Conservation (phyloP, 768 basidiomycete species). For the Amanita thiersii region DNA sequence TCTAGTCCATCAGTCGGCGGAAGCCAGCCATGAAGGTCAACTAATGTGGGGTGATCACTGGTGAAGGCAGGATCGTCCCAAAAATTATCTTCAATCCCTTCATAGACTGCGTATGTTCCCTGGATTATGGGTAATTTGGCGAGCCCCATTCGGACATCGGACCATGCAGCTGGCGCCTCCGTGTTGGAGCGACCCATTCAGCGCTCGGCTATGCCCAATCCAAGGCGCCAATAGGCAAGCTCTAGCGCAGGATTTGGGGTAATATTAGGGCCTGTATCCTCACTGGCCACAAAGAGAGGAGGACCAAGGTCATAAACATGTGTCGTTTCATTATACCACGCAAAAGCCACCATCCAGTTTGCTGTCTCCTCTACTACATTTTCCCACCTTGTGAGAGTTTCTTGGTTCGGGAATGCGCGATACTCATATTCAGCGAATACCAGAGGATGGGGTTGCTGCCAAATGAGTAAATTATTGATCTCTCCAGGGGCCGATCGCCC, state of each 20-base stretch:
- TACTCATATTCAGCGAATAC: conserved; percentile 53
- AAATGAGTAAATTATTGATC: conserved; percentile 56
- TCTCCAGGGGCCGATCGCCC: conserved; percentile 51
- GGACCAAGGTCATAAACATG: conserved; percentile 47
- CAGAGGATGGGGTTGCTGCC: conserved; percentile 55
- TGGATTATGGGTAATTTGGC: conserved; percentile 45
- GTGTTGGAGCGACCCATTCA: conserved; percentile 40
- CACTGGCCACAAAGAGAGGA: conserved; percentile 49
- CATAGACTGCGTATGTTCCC: conserved; percentile 45
- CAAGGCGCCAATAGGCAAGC: conserved; percentile 49
- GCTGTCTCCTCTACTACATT: conserved; percentile 44
- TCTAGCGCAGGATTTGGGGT: conserved; percentile 53
- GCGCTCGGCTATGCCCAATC: conserved; percentile 35
- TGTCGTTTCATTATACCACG: conserved; percentile 41
- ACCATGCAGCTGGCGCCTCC: conserved; percentile 33
- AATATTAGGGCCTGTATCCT: conserved; percentile 46
- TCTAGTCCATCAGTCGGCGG: conserved; percentile 41
- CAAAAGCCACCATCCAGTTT: conserved; percentile 53
- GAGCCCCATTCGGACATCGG: conserved; percentile 32
- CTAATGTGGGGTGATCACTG: conserved; percentile 51
- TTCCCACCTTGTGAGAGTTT: conserved; percentile 41
- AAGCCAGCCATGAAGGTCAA: conserved; percentile 51
- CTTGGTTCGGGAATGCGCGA: conserved; percentile 30
- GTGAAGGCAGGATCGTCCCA: conserved; percentile 45
- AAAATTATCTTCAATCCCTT: conserved; percentile 47